A percentile compares a stretch with the other conserved stretches of the same genome.
These are phyloP conservation scores for Pilasporangium apinafurcum DNA, from an alignment of 352 stramenopile species.

Conservation along the genomic window DNA sequence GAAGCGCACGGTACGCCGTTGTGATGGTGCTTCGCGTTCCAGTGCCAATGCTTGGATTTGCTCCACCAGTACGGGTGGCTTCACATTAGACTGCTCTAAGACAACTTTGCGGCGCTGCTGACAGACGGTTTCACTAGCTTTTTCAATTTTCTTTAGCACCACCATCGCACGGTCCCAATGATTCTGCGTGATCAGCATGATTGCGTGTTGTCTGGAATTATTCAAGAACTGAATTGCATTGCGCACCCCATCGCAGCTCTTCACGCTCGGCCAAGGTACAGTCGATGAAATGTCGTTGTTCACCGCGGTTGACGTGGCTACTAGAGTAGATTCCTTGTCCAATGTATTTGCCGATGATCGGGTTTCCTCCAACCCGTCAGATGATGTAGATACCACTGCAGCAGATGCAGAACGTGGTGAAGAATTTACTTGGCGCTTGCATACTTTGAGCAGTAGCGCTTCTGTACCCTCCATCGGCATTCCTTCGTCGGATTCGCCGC, in stretches of 20 bases:
- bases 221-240: conserved; percentile 61
- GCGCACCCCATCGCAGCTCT: conserved; percentile 50
- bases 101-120: conserved; percentile 57
- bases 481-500: conserved; percentile 4
- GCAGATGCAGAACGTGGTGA: conserved; percentile 34
- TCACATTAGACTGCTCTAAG: conserved; percentile 49
- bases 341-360: background rate
- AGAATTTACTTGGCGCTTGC: conserved; percentile 40
- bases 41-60: conserved; percentile 27
- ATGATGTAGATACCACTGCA: conserved; percentile 5
- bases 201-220: conserved; percentile 64
- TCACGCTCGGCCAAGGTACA: conserved; percentile 34
- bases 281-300: background rate
- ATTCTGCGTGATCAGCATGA: conserved; percentile 71
- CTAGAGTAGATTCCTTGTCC: no score
- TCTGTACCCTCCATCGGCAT: conserved; percentile 33
- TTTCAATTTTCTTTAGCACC: conserved; percentile 75
- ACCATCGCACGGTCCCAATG: conserved; percentile 66
- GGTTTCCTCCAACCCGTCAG: conserved; percentile 4
- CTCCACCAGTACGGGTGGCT: conserved; percentile 18
- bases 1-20: conserved; percentile 43
- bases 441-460: conserved; percentile 38
- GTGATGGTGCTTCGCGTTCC: background rate
- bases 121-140: conserved; percentile 60
- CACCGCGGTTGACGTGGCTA: conserved; percentile 1